phyloP scores from a whole-genome alignment of 495 filamentous ascomycete species.

The Aspergillus diversus region DNA sequence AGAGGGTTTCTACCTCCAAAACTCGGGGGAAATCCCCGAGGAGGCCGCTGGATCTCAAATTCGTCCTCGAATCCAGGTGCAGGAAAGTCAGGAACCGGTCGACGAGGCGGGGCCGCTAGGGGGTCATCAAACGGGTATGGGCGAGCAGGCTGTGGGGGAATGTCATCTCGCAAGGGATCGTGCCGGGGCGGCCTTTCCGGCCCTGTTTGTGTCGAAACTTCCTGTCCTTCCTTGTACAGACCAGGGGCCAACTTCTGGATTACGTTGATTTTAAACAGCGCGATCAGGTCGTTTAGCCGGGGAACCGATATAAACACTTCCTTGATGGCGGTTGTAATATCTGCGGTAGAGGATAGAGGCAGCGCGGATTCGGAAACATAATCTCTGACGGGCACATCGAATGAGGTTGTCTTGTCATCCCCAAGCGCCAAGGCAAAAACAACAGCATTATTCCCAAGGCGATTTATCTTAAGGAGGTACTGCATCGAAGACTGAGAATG shows the following conservation, averaged over 20 bases:
- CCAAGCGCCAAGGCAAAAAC: slow-evolving; percentile 77
- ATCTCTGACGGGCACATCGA: slow-evolving; percentile 76
- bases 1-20: slow-evolving; percentile 58
- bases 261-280: slow-evolving; percentile 71
- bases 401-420: slow-evolving; percentile 76
- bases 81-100: slow-evolving; percentile 72
- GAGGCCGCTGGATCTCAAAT: slow-evolving; percentile 76
- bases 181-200: slow-evolving; percentile 34
- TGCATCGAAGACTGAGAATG: slow-evolving; percentile 88
- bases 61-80: slow-evolving; percentile 95
- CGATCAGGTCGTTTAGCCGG: slow-evolving; percentile 68
- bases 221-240: slow-evolving; percentile 75
- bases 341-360: slow-evolving; percentile 48
- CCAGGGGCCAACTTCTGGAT: slow-evolving; percentile 79
- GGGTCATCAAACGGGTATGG: slow-evolving; percentile 72
- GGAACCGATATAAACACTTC: slow-evolving; percentile 73
- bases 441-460: slow-evolving; percentile 81
- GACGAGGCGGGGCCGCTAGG: slow-evolving; percentile 62
- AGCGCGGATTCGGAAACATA: slow-evolving; percentile 69
- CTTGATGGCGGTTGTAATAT: slow-evolving; percentile 53
- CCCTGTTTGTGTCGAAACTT: slow-evolving; percentile 49
- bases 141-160: slow-evolving; percentile 59
- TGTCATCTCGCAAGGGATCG: slow-evolving; percentile 58
- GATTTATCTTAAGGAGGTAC: slow-evolving; percentile 79
- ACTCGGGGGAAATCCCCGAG: slow-evolving; percentile 51